Conservation (phyloP, 2,329 filamentous ascomycete species). For the Penicillium sp. region DNA sequence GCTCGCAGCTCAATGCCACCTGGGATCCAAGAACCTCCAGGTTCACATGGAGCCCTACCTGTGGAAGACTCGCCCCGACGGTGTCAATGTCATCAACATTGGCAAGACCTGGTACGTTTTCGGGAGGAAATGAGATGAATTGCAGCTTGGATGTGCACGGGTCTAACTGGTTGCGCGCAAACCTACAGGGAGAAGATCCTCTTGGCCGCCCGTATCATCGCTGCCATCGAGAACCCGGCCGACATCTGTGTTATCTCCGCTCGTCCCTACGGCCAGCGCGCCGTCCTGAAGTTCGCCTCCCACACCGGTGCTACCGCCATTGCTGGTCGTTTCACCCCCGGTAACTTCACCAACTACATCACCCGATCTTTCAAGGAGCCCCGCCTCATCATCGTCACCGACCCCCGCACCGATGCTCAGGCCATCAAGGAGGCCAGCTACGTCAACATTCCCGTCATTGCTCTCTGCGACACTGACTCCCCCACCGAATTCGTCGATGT, state of each 20-base stretch:
- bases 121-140: background rate
- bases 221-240: slow-evolving; percentile 98
- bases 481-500: slow-evolving; percentile 99
- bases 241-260: slow-evolving; percentile 99
- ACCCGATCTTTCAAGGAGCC: slow-evolving; percentile 99
- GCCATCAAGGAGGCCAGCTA: slow-evolving; percentile 99
- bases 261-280: slow-evolving; percentile 98
- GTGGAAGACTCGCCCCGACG: slow-evolving; percentile 98
- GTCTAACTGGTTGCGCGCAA: slow-evolving; percentile 28
- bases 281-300: slow-evolving; percentile 98
- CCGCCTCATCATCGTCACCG: slow-evolving; percentile 98
- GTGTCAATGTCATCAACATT: slow-evolving; percentile 99
- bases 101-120: slow-evolving; percentile 94
- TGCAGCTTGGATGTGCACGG: background rate
- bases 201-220: slow-evolving; percentile 97
- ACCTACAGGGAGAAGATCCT: slow-evolving; percentile 95
- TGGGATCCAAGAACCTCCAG: slow-evolving; percentile 99
- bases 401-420: slow-evolving; percentile 99
- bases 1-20: slow-evolving; percentile 92
- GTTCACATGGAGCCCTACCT: slow-evolving; percentile 99
- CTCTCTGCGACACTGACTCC: slow-evolving; percentile 98
- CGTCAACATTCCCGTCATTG: slow-evolving; percentile 99
- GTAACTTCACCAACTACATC: slow-evolving; percentile 99
- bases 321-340: slow-evolving; percentile 98
- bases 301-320: slow-evolving; percentile 98